phyloP scores from a whole-genome alignment of 2,329 filamentous ascomycete species.

The Byssothecium circinans region DNA sequence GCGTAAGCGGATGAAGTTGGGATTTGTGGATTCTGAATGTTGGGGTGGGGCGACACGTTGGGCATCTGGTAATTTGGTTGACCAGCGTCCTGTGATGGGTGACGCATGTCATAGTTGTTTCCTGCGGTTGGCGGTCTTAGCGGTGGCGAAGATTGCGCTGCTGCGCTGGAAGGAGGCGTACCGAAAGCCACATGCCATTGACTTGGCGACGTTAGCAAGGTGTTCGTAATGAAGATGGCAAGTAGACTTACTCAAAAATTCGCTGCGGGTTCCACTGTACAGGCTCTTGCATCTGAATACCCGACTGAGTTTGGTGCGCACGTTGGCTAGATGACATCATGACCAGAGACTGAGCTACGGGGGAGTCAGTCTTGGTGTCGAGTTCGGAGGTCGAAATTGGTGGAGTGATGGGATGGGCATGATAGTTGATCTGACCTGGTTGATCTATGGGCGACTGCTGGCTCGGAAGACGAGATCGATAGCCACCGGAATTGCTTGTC shows the following conservation, averaged over 20 bases:
- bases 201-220: conserved; percentile 51
- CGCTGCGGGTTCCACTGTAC: conserved; percentile 80
- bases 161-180: conserved; percentile 54
- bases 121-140: conserved; percentile 47
- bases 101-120: conserved; percentile 42
- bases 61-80: conserved; percentile 39
- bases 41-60: conserved; percentile 40
- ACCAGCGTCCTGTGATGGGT: conserved; percentile 33
- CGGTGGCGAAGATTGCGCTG: conserved; percentile 49
- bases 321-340: conserved; percentile 66
- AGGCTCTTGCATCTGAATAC: conserved; percentile 64
- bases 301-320: conserved; percentile 48
- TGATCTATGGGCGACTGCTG: conserved; percentile 54
- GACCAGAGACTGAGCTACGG: conserved; percentile 69
- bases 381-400: conserved; percentile 73
- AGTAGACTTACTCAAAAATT: conserved; percentile 78
- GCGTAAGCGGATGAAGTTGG: conserved; percentile 40
- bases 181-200: conserved; percentile 97
- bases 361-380: conserved; percentile 77
- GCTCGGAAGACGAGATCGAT: conserved; percentile 54
- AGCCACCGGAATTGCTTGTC: conserved; percentile 54
- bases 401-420: conserved; percentile 72
- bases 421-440: conserved; percentile 65
- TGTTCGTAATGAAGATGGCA: neutral
- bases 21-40: conserved; percentile 34